Conservation (phyloP, 176 grass and related monocot species). For the Olyra latifolia region DNA sequence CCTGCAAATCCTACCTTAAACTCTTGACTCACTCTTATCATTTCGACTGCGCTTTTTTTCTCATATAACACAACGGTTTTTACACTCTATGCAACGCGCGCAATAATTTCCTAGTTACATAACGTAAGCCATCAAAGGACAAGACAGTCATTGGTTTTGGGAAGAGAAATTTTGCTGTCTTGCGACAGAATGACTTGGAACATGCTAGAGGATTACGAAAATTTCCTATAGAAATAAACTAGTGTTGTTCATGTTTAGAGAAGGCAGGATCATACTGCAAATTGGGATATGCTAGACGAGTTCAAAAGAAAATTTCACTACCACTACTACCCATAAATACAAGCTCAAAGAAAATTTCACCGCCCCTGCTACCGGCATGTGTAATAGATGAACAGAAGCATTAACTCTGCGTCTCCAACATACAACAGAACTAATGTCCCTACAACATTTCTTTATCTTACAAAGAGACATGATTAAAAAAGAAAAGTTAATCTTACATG, state of each 20-base stretch:
- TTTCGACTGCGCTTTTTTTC: too few relatives aligned
- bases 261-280: too few relatives aligned
- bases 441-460: constrained; percentile 31
- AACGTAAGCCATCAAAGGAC: neutral
- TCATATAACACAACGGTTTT: too few relatives aligned
- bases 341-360: neutral
- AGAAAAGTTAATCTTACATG: constrained; percentile 34
- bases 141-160: neutral
- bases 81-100: too few relatives aligned
- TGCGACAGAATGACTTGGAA: neutral
- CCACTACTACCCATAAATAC: neutral
- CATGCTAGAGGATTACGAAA: neutral
- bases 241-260: too few relatives aligned
- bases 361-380: neutral
- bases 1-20: too few relatives aligned
- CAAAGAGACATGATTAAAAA: neutral
- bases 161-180: neutral
- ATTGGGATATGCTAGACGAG: neutral
- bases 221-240: neutral
- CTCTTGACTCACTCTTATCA: too few relatives aligned
- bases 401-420: neutral
- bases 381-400: neutral
- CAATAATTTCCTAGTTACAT: too few relatives aligned
- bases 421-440: constrained; percentile 8
- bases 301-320: neutral